Conservation (phyloP, 352 stramenopile species). For the Phytopythium sindhum region DNA sequence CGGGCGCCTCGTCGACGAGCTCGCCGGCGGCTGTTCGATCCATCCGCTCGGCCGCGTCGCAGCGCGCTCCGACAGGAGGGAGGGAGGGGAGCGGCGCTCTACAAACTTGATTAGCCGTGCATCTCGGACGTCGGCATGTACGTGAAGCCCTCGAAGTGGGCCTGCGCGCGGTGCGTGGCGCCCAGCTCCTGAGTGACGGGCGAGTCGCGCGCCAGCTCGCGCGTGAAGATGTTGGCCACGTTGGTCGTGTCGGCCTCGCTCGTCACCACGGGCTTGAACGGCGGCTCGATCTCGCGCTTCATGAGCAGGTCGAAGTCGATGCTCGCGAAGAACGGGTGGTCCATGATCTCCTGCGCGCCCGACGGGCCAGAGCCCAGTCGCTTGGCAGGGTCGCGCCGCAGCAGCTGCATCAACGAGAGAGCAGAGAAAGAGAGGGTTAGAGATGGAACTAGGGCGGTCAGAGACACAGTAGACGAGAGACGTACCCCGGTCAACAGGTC, state of each 20-base stretch:
- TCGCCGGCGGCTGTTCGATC: conserved; percentile 8
- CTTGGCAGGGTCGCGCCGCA: conserved; percentile 82
- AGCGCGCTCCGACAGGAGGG: not conserved
- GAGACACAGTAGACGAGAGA: not conserved
- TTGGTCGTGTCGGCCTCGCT: conserved; percentile 82
- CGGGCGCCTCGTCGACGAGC: not conserved
- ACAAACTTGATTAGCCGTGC: conserved; percentile 20
- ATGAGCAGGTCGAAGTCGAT: conserved; percentile 85
- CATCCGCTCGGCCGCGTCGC: not conserved
- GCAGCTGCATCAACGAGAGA: conserved; percentile 30
- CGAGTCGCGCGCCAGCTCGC: conserved; percentile 84
- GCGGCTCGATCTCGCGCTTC: conserved; percentile 77
- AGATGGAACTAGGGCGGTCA: too few species aligned
- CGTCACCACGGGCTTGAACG: conserved; percentile 85
- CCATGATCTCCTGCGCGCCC: conserved; percentile 88
- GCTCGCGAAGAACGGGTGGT: conserved; percentile 85
- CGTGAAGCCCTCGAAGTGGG: conserved; percentile 93
- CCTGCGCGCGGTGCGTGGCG: conserved; percentile 75
- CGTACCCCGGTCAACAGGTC: conserved; percentile 66
- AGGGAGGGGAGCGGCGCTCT: not conserved
- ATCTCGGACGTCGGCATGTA: conserved; percentile 83
- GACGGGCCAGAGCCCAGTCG: conserved; percentile 74
- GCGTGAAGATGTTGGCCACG: conserved; percentile 86
- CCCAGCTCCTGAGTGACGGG: conserved; percentile 83
- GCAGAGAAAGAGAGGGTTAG: not conserved